Percentiles rank a stretch among this genome's conserved stretches.
Evolutionary conservation across 202 grass and related monocot species (phyloP).

Genomic region (Schoenoplectus triqueter): DNA sequence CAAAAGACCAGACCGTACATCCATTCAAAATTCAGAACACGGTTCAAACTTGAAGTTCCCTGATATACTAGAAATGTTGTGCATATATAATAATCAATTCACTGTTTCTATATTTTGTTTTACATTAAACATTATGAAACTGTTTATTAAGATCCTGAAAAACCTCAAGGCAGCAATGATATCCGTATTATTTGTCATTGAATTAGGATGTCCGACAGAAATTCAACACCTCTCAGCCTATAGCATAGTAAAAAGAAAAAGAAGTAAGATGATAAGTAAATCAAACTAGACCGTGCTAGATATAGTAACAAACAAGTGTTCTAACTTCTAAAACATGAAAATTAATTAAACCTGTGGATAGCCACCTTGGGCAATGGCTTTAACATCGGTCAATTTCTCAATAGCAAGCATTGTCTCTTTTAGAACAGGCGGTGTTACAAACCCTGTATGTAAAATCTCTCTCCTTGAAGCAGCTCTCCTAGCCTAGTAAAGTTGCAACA

Average conservation of each 20-base stretch:
- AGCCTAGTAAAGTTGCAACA: slow-evolving; percentile 50
- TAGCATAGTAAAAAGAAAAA: slow-evolving; percentile 32
- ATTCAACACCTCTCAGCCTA: slow-evolving; percentile 87
- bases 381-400: slow-evolving; percentile 75
- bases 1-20: background rate
- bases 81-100: background rate
- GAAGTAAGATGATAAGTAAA: background rate
- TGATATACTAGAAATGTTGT: slow-evolving; percentile 61
- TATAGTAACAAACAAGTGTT: background rate
- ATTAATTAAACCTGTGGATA: slow-evolving; percentile 69
- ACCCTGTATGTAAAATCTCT: slow-evolving; percentile 74
- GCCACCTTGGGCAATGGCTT: slow-evolving; percentile 83
- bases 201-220: slow-evolving; percentile 72
- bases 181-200: slow-evolving; percentile 75
- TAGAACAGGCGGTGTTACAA: slow-evolving; percentile 81
- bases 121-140: slow-evolving; percentile 36
- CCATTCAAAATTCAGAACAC: slow-evolving; percentile 55
- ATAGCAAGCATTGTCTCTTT: slow-evolving; percentile 66
- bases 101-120: slow-evolving; percentile 38
- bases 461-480: slow-evolving; percentile 63
- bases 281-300: slow-evolving; percentile 9
- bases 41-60: slow-evolving; percentile 86
- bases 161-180: slow-evolving; percentile 91
- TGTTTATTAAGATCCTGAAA: slow-evolving; percentile 40
- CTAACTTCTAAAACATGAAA: background rate